These are phyloP conservation scores for Hibiscus syriacus DNA, from an alignment of 345 rosid genomes.

Conservation along the genomic window DNA sequence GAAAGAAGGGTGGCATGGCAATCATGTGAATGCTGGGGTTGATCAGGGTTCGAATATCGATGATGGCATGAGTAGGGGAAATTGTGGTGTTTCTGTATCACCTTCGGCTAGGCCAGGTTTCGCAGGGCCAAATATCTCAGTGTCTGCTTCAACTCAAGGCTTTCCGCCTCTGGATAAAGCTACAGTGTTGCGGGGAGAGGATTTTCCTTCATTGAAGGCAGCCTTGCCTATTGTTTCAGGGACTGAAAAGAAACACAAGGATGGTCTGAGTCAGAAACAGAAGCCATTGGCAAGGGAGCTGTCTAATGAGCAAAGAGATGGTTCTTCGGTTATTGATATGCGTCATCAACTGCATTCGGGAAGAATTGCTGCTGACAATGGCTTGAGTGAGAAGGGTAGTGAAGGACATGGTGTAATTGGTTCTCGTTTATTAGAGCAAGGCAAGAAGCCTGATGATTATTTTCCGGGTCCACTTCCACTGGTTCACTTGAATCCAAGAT, in stretches of 20 bases:
- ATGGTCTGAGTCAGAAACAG: conserved; percentile 52
- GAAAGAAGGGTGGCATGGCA: conserved; percentile 32
- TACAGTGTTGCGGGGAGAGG: conserved; percentile 78
- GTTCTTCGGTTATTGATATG: conserved; percentile 46
- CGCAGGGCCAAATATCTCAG: conserved; percentile 13
- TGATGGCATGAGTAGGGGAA: conserved; percentile 43
- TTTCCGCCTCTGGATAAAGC: conserved; percentile 41
- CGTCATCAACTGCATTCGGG: conserved; percentile 51
- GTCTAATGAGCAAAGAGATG: conserved; percentile 33
- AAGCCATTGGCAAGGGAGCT: conserved; percentile 46
- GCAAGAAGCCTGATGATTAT: conserved; percentile 49
- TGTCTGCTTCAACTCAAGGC: conserved; percentile 25
- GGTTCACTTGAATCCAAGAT: conserved; percentile 72
- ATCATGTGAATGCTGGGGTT: conserved; percentile 19
- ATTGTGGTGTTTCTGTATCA: conserved; percentile 35
- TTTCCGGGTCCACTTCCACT: conserved; percentile 65
- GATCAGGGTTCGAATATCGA: conserved; percentile 30
- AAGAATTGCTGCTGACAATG: conserved; percentile 20
- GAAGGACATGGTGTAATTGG: conserved; percentile 28
- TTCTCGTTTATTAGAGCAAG: conserved; percentile 36
- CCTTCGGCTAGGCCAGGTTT: conserved; percentile 44
- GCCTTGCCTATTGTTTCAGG: conserved; percentile 47
- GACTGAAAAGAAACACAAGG: conserved; percentile 65
- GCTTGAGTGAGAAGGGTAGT: conserved; percentile 31
- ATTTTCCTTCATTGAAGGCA: conserved; percentile 85